Percentiles rank a stretch among this genome's conserved stretches.
These are phyloP conservation scores for Macadamia tetraphylla DNA, from an alignment of 164 flowering plant genomes.

Conservation along the genomic window DNA sequence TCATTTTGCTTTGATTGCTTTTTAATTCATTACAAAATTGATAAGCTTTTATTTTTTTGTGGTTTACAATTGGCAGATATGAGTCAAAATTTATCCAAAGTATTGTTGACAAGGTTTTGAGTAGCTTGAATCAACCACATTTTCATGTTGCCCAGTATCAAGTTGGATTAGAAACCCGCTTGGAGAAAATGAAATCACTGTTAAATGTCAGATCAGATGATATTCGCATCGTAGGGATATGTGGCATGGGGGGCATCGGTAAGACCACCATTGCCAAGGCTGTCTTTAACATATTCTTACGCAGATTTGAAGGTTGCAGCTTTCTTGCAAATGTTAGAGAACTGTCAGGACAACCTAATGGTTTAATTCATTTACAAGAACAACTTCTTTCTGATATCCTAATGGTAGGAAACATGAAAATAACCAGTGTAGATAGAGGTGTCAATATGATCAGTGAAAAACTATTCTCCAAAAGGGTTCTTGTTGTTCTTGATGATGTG, in stretches of 20 bases:
- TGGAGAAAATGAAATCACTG: neutral
- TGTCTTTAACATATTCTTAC: neutral
- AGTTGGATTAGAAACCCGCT: neutral
- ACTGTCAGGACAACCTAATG: neutral
- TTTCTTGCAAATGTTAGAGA: slow-evolving; percentile 12
- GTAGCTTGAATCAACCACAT: no score
- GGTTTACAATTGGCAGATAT: neutral
- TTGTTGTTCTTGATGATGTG: slow-evolving; percentile 7
- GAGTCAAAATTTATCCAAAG: neutral
- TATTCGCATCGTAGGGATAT: slow-evolving; percentile 2
- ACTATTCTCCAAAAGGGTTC: neutral
- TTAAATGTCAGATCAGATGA: neutral
- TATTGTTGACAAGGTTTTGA: neutral
- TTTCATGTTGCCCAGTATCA: neutral
- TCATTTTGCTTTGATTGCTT: no score
- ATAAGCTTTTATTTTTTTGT: no score
- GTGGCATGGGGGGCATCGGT: neutral
- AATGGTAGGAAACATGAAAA: neutral
- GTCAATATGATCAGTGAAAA: neutral
- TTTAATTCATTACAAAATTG: no score
- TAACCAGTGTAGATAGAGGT: slow-evolving; percentile 3
- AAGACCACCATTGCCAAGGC: no score
- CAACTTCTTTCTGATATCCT: neutral
- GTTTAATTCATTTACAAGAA: neutral
- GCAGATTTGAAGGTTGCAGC: slow-evolving; percentile 5